Percentiles rank a stretch among this genome's conserved stretches.
Conservation (phyloP, 495 filamentous ascomycete species). For the Hypoxylon fuscum region DNA sequence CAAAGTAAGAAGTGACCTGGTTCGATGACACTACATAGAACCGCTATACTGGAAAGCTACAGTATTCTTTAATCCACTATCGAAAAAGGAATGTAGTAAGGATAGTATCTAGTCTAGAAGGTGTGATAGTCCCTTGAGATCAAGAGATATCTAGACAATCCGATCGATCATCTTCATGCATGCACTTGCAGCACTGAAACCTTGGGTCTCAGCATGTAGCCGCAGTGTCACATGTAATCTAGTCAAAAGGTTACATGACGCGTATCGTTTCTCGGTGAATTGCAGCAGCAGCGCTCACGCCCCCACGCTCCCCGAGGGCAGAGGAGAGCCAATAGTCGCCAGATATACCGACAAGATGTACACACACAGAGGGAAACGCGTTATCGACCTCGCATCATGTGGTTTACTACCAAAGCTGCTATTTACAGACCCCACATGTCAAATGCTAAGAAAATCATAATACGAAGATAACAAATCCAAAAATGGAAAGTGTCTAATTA, state of each 20-base stretch:
- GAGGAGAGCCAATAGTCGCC: not conserved
- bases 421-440: not conserved
- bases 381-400: constrained; percentile 13
- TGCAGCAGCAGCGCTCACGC: not conserved
- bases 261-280: not conserved
- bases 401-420: constrained; percentile 3
- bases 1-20: not conserved
- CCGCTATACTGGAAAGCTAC: not conserved
- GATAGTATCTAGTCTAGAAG: constrained; percentile 6
- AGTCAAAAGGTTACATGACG: constrained; percentile 20
- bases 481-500: not conserved
- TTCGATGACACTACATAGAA: not conserved
- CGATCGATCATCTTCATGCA: not conserved
- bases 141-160: constrained; percentile 5
- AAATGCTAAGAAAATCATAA: not conserved
- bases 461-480: not conserved
- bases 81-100: constrained; percentile 21
- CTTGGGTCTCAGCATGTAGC: constrained; percentile 4
- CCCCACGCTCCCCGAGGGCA: not conserved
- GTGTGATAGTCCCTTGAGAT: not conserved
- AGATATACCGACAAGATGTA: not conserved
- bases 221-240: not conserved
- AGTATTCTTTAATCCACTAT: not conserved
- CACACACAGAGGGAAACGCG: constrained; percentile 6
- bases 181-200: constrained; percentile 6